Evolutionary conservation across 805 yeast genomes (phyloP).

Genomic region (Maudiozyma bulderi): DNA sequence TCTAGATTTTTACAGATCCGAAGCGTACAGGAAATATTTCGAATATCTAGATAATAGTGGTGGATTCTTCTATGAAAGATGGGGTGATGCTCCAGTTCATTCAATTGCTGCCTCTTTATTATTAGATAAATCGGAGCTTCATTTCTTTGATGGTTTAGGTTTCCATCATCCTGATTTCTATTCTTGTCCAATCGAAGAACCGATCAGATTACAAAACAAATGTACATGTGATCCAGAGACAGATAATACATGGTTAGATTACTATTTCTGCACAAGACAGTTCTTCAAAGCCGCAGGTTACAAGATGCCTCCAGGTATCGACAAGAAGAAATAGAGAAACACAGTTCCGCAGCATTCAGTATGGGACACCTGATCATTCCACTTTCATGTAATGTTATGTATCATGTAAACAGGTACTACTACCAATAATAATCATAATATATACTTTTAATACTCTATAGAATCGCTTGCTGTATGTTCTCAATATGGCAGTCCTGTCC

Average conservation of each 20-base stretch:
- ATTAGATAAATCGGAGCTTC: constrained; percentile 46
- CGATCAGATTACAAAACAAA: constrained; percentile 45
- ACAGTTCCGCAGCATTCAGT: neutral
- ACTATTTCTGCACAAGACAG: constrained; percentile 57
- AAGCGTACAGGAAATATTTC: constrained; percentile 50
- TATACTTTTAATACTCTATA: too few relatives aligned
- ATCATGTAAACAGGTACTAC: too few relatives aligned
- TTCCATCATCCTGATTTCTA: constrained; percentile 62
- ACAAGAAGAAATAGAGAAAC: neutral
- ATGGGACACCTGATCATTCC: too few relatives aligned
- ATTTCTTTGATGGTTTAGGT: constrained; percentile 68
- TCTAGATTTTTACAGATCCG: constrained; percentile 54
- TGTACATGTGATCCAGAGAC: constrained; percentile 49
- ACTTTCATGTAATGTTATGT: too few relatives aligned
- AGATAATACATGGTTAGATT: constrained; percentile 65
- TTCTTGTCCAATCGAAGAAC: constrained; percentile 50
- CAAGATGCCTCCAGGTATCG: constrained; percentile 8
- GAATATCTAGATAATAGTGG: constrained; percentile 55
- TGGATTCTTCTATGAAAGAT: constrained; percentile 77
- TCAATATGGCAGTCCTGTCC: too few relatives aligned
- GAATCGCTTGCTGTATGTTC: too few relatives aligned
- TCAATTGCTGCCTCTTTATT: constrained; percentile 62
- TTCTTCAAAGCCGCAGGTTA: constrained; percentile 34
- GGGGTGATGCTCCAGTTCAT: constrained; percentile 95
- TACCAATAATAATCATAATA: too few relatives aligned